These are phyloP conservation scores for Yarrowia sp. DNA, from an alignment of 805 yeast species.

Conservation along the genomic window DNA sequence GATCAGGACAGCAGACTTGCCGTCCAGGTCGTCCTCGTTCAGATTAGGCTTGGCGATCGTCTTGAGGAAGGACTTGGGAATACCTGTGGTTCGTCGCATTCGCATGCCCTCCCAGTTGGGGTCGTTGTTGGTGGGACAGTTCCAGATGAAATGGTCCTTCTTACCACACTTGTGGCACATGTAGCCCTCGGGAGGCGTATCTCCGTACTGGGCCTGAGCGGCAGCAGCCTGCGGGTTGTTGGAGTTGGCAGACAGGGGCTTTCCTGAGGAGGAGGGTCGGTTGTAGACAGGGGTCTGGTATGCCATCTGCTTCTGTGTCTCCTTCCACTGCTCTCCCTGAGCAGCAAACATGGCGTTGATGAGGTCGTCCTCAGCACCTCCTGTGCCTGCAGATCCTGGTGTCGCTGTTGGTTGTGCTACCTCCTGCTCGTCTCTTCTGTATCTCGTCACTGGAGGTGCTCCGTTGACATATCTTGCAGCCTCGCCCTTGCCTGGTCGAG, in stretches of 20 bases:
- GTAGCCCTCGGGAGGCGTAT: conserved; percentile 84
- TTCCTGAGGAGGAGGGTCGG: conserved; percentile 16
- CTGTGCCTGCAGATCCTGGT: conserved; percentile 30
- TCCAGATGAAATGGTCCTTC: conserved; percentile 92
- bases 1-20: conserved; percentile 64
- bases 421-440: conserved; percentile 39
- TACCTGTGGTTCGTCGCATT: conserved; percentile 92
- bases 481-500: conserved; percentile 47
- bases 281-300: conserved; percentile 73
- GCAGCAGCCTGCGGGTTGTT: conserved; percentile 37
- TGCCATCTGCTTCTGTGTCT: conserved; percentile 88
- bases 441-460: conserved; percentile 43
- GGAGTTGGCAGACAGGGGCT: conserved; percentile 39
- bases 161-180: conserved; percentile 96
- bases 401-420: conserved; percentile 26
- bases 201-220: conserved; percentile 51
- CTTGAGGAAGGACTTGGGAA: conserved; percentile 87
- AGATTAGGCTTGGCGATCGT: conserved; percentile 73
- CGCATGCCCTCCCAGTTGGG: conserved; percentile 92
- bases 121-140: conserved; percentile 91
- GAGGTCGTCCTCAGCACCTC: conserved; percentile 70
- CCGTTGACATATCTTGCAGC: conserved; percentile 63
- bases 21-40: conserved; percentile 48
- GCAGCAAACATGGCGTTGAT: conserved; percentile 88
- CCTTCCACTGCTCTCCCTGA: conserved; percentile 93